Evolutionary conservation across 2,329 filamentous ascomycete genomes (phyloP), one percentile per base, ranked within the genome.

Genomic region (Ceratocystis harringtonii): DNA sequence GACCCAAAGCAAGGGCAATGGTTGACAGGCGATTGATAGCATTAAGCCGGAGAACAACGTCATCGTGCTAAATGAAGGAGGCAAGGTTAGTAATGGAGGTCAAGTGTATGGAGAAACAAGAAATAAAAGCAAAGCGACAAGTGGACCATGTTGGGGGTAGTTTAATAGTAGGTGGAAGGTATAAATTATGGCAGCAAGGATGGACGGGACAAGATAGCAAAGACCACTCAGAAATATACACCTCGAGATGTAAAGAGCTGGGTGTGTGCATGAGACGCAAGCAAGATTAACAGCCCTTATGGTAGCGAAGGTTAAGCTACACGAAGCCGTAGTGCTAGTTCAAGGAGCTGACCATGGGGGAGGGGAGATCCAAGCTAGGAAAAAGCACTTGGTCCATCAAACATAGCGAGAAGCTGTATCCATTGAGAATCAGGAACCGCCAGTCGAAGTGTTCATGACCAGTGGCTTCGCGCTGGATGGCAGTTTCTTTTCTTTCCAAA

Each of bases 21-120:
- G 94, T 99, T 67, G 94, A 96, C 69, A 99, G 87, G 74, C 94
- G 89, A 79, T 95, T 92, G 76, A 99, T 99, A 74, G 94, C 94
- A 78, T 99, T 99, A 78, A 99, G 84, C 76, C 94, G 90, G 75
- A 99, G 86, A 70, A 97, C 84, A 71, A 99, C 94, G 82, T 99
- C 95, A 76, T 99, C 94, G 78, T 99, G 94, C 92, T 99, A 73
- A 62, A 69, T 63, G 62, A 28, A 36, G 44, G 41, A 58, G 15
- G 28, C 28, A 12, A 10, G 10, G 61, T 63, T 32, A 63, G 48
- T 32, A 63, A 55, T 36, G 22, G 15, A n/a, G 5, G 52, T 30
- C 25, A 28, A 32, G 22, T 57, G 25, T 8, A 30, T 15, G 25
- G 22, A 15, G 52, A 17, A 28, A 55, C 7, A 12, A 22, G 44